Evolutionary conservation across 1,284 basidiomycete genomes (phyloP).

Genomic region (Boletus mariae): DNA sequence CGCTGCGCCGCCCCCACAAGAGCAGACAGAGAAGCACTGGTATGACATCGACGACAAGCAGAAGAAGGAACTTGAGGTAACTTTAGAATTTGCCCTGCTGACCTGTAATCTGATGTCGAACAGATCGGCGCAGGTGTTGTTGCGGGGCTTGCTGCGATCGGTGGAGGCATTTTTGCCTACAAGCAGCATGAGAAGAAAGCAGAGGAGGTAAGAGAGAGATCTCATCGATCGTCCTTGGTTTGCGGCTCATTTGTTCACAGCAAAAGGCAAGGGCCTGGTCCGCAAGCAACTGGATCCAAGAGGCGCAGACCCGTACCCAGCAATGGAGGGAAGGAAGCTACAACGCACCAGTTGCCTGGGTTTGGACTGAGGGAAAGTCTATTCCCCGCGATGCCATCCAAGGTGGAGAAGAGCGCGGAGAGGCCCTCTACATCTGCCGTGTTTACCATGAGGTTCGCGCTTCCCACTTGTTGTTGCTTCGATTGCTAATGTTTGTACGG

Average conservation of each 20-base stretch:
- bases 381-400: slow-evolving; percentile 58
- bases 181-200: slow-evolving; percentile 54
- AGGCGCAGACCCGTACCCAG: slow-evolving; percentile 51
- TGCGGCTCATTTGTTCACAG: slow-evolving; percentile 30
- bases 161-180: slow-evolving; percentile 50
- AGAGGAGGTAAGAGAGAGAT: slow-evolving; percentile 45
- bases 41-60: slow-evolving; percentile 48
- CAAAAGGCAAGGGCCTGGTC: slow-evolving; percentile 52
- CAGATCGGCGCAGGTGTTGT: slow-evolving; percentile 65
- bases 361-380: slow-evolving; percentile 52
- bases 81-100: background rate
- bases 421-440: slow-evolving; percentile 54
- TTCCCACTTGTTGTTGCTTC: background rate
- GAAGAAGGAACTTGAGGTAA: slow-evolving; percentile 59
- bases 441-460: slow-evolving; percentile 55
- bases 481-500: slow-evolving; percentile 11
- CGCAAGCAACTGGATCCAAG: slow-evolving; percentile 52
- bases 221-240: background rate
- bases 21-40: slow-evolving; percentile 57
- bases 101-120: slow-evolving; percentile 6
- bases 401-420: slow-evolving; percentile 52
- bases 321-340: slow-evolving; percentile 46
- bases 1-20: slow-evolving; percentile 36
- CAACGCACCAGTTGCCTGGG: slow-evolving; percentile 53
- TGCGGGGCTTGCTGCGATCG: slow-evolving; percentile 49